A percentile compares a stretch with the other conserved stretches of the same genome.
Conservation (phyloP, 768 basidiomycete species). For the Peribolospora baueri region DNA sequence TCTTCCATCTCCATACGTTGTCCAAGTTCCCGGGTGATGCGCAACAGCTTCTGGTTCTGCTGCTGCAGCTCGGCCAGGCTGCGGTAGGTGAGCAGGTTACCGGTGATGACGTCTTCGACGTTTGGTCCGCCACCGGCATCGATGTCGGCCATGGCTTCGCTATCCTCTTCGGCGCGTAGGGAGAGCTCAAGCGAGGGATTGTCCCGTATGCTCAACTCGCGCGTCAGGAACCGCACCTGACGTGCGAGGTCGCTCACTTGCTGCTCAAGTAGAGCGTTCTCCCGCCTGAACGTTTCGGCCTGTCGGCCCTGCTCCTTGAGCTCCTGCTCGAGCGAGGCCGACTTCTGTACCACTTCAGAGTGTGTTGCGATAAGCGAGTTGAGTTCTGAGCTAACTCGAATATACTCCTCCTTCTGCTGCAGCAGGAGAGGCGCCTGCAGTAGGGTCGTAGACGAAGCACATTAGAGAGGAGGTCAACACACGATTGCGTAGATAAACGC, state of each 20-base stretch:
- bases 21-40: slow-evolving; percentile 58
- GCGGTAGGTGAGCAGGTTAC: slow-evolving; percentile 64
- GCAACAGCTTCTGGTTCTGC: slow-evolving; percentile 72
- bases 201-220: slow-evolving; percentile 54
- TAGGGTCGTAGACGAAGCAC: too few relatives aligned
- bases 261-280: slow-evolving; percentile 37
- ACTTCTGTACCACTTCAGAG: too few relatives aligned
- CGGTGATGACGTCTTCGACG: slow-evolving; percentile 52
- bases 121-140: slow-evolving; percentile 12
- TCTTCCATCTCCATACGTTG: slow-evolving; percentile 66
- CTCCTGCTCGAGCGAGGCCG: slow-evolving; percentile 43
- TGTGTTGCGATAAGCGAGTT: slow-evolving; percentile 35
- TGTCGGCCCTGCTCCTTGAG: slow-evolving; percentile 47
- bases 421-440: slow-evolving; percentile 63
- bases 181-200: slow-evolving; percentile 42
- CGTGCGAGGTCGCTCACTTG: slow-evolving; percentile 61
- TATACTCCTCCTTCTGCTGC: slow-evolving; percentile 73
- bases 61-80: slow-evolving; percentile 57
- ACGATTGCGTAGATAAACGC: background rate
- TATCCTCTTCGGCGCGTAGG: slow-evolving; percentile 22
- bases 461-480: background rate
- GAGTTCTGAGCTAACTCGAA: slow-evolving; percentile 54
- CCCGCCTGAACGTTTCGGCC: slow-evolving; percentile 36
- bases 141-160: slow-evolving; percentile 11
- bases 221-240: slow-evolving; percentile 56